Conservation (phyloP, 495 filamentous ascomycete species). For the Chaetomium cochliodes region DNA sequence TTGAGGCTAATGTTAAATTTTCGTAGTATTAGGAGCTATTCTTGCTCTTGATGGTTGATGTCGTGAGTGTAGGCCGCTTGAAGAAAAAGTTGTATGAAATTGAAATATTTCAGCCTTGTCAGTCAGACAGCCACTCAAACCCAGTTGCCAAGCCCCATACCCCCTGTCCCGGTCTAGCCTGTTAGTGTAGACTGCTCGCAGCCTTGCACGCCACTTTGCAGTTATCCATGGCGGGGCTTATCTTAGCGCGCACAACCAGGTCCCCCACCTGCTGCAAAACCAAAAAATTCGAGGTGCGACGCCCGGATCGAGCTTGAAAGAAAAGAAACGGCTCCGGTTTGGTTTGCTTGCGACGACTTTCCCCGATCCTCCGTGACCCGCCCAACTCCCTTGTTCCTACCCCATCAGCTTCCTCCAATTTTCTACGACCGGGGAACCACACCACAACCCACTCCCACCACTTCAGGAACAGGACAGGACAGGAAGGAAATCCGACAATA, state of each 20-base stretch:
- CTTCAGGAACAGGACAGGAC: conserved; percentile 23
- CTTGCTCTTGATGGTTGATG: background rate
- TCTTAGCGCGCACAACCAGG: conserved; percentile 44
- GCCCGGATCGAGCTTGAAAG: conserved; percentile 19
- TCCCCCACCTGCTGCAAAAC: conserved; percentile 39
- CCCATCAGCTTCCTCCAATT: conserved; percentile 26
- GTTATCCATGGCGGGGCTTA: conserved; percentile 36
- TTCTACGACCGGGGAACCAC: conserved; percentile 19
- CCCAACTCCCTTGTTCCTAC: conserved; percentile 24
- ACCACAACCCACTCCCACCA: conserved; percentile 24
- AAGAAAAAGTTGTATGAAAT: conserved; percentile 27
- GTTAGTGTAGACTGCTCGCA: no score
- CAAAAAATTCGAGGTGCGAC: conserved; percentile 38
- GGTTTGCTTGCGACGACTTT: conserved; percentile 25
- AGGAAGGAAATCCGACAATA: conserved; percentile 44
- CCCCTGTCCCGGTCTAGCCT: background rate
- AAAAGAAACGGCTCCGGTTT: conserved; percentile 22
- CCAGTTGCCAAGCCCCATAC: background rate
- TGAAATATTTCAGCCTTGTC: conserved; percentile 36
- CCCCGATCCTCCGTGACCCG: conserved; percentile 26
- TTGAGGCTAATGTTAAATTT: background rate
- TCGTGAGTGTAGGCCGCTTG: background rate
- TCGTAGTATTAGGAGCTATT: background rate
- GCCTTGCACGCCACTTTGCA: conserved; percentile 28
- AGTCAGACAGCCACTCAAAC: conserved; percentile 11